Percentiles rank a stretch among this genome's conserved stretches.
Conservation (phyloP, 306 rosid genomes). For the Alnus rubra region DNA sequence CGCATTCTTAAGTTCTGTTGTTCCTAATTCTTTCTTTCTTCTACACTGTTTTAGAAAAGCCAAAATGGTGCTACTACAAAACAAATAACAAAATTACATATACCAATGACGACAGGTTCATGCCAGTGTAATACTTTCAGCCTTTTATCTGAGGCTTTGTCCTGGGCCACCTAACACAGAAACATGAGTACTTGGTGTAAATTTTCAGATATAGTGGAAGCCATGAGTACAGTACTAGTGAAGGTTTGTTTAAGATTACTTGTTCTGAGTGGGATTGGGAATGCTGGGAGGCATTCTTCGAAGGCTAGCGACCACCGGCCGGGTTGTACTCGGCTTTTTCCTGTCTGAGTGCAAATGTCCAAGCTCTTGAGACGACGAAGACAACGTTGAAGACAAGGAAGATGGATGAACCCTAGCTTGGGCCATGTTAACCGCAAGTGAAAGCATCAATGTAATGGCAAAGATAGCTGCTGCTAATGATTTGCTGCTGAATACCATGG, state of each 20-base stretch:
- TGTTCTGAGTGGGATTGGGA: conserved; percentile 88
- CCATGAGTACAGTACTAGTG: conserved; percentile 15
- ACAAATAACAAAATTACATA: conserved; percentile 22
- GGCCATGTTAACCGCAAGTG: conserved; percentile 31
- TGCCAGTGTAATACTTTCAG: conserved; percentile 28
- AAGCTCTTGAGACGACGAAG: conserved; percentile 30
- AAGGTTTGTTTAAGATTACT: conserved; percentile 38
- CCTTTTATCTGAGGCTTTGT: conserved; percentile 46
- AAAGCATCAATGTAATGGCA: conserved; percentile 47
- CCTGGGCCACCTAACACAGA: conserved; percentile 39
- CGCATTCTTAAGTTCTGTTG: too few relatives aligned
- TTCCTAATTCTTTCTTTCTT: not conserved
- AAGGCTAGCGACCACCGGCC: conserved; percentile 48
- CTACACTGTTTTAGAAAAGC: conserved; percentile 6
- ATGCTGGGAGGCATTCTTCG: conserved; percentile 69
- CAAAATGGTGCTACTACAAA: not conserved
- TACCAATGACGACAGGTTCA: conserved; percentile 29
- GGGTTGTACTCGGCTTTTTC: conserved; percentile 31
- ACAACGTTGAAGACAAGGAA: conserved; percentile 15
- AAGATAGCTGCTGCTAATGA: conserved; percentile 41
- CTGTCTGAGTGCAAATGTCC: conserved; percentile 6
- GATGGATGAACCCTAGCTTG: conserved; percentile 52
- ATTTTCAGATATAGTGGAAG: conserved; percentile 22
- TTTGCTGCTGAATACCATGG: conserved; percentile 55
- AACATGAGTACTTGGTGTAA: conserved; percentile 21